Conservation (phyloP, 345 rosid species). For the Rhodamnia argentea region DNA sequence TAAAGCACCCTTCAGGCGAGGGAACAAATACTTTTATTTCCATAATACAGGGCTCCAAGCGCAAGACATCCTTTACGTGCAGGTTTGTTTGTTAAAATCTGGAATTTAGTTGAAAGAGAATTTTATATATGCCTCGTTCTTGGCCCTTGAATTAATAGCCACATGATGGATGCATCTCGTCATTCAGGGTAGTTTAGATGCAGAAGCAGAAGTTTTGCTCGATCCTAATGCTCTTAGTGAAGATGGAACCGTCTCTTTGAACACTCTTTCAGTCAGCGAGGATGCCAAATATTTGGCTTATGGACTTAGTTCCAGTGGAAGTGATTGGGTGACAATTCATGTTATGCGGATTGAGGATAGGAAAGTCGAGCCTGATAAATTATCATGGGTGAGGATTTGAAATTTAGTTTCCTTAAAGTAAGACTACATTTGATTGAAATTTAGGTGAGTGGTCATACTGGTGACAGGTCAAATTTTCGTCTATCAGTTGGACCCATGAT, state of each 20-base stretch:
- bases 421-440: not conserved
- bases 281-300: slow-evolving; percentile 75
- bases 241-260: slow-evolving; percentile 80
- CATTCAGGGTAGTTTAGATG: slow-evolving; percentile 62
- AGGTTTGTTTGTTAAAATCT: slow-evolving; percentile 22
- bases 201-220: slow-evolving; percentile 66
- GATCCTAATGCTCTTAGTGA: slow-evolving; percentile 79
- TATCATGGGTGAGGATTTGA: slow-evolving; percentile 63
- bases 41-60: slow-evolving; percentile 90
- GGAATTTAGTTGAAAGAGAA: not conserved
- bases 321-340: slow-evolving; percentile 90
- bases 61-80: slow-evolving; percentile 62
- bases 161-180: not conserved
- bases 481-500: slow-evolving; percentile 88
- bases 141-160: not conserved
- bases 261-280: slow-evolving; percentile 40
- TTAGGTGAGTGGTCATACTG: not conserved
- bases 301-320: slow-evolving; percentile 78
- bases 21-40: slow-evolving; percentile 63
- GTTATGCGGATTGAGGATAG: slow-evolving; percentile 56
- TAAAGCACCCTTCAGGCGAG: slow-evolving; percentile 54
- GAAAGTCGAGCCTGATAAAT: slow-evolving; percentile 53
- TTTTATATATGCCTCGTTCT: not conserved
- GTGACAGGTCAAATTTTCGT: slow-evolving; percentile 64
- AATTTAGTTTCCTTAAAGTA: not conserved